Evolutionary conservation across 2,329 filamentous ascomycete genomes (phyloP), one percentile per base, ranked within the genome.

Genomic region (Botrytis galanthina): DNA sequence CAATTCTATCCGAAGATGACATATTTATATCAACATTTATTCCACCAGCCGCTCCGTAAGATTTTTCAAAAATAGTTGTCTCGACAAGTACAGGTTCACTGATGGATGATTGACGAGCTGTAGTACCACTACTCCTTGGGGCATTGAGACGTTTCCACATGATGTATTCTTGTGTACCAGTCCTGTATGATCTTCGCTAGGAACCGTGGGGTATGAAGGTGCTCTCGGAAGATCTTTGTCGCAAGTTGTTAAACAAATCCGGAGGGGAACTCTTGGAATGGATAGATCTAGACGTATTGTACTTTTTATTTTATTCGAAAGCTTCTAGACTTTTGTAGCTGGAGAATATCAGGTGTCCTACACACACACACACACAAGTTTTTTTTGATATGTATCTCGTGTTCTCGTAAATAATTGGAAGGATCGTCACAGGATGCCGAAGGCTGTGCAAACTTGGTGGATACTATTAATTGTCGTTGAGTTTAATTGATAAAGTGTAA

Each of bases 81-180:
- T 84, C 82, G 76, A 84, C 79, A 70, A 85, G 80, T 62, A 84
- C 83, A 48, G 85, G 84, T 77, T 83, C 83, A 72, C 83, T 82
- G 76, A 85, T 84, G 29, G 80, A 78, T 64, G 82, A 83, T 73
- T 84, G 78, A 18, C 76, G 78, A 22, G 76, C 59, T 54, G 75
- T 77, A 71, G 83, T 79, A 81, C 84, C 76, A 79, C 39, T 44
- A 70, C 39, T 68, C 44, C 46, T 72, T 14, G 70, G 39, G 37
- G 48, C 32, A 80, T 85, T 82, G 78, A 87, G 80, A 78, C 86
- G 85, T 80, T 87, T 86, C 86, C 86, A 89, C 87, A 89, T 88
- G n/a, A 74, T 82, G 78, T 46, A 60, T 67, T 57, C 20, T 71
- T 57, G 63, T 72, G 72, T 70, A 32, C 62, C 66, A 72, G 57